phyloP scores from a whole-genome alignment of 805 yeast genomes.

The Pichia insulana region DNA sequence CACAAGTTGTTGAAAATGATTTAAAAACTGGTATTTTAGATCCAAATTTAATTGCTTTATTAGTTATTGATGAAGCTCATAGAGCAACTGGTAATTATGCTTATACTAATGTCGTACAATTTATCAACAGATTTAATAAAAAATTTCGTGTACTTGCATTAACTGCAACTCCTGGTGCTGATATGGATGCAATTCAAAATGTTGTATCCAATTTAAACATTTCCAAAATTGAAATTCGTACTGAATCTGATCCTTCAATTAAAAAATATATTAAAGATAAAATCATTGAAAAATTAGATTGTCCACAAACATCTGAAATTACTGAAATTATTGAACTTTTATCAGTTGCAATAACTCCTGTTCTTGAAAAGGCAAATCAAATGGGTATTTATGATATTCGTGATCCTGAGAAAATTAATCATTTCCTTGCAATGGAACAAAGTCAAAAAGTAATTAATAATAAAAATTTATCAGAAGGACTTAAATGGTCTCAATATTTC shows the following conservation, averaged over 20 bases:
- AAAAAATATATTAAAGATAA: slow-evolving; percentile 68
- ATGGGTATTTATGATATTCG: slow-evolving; percentile 53
- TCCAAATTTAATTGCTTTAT: slow-evolving; percentile 63
- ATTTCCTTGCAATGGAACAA: slow-evolving; percentile 63
- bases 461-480: slow-evolving; percentile 51
- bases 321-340: slow-evolving; percentile 44
- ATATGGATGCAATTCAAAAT: slow-evolving; percentile 79
- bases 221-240: slow-evolving; percentile 73
- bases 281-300: slow-evolving; percentile 48
- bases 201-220: slow-evolving; percentile 67
- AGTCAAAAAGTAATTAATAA: slow-evolving; percentile 49
- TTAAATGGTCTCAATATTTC: slow-evolving; percentile 65
- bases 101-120: slow-evolving; percentile 72
- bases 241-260: slow-evolving; percentile 78
- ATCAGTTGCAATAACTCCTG: slow-evolving; percentile 59
- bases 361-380: slow-evolving; percentile 53
- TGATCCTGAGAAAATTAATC: slow-evolving; percentile 62
- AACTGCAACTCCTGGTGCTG: slow-evolving; percentile 94
- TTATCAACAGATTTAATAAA: slow-evolving; percentile 50
- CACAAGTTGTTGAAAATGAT: slow-evolving; percentile 93
- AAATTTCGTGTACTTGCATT: slow-evolving; percentile 74
- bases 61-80: slow-evolving; percentile 95
- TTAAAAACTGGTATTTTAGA: slow-evolving; percentile 62
- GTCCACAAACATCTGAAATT: slow-evolving; percentile 47
- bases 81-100: slow-evolving; percentile 87